Percentiles rank a stretch among this genome's conserved stretches.
Evolutionary conservation across 805 yeast genomes (phyloP).

Genomic region (Komagataella phaffii): DNA sequence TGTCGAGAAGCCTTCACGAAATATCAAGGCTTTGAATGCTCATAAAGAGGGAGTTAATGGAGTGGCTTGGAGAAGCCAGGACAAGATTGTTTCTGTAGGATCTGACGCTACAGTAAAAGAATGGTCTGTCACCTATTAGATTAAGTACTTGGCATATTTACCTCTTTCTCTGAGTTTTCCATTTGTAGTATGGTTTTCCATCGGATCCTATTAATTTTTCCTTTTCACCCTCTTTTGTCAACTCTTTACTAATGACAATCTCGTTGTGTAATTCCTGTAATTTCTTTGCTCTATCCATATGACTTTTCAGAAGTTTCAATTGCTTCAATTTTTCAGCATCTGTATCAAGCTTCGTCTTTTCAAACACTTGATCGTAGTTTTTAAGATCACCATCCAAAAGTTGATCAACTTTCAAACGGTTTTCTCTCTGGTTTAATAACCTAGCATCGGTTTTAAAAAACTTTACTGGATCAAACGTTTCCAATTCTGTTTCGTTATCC

Average conservation of each 20-base stretch:
- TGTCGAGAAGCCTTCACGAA: slow-evolving; percentile 65
- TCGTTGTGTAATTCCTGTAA: slow-evolving; percentile 54
- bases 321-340: slow-evolving; percentile 45
- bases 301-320: slow-evolving; percentile 43
- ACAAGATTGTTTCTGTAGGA: slow-evolving; percentile 55
- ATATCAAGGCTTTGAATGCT: slow-evolving; percentile 59
- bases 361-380: slow-evolving; percentile 5
- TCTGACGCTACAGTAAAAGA: slow-evolving; percentile 67
- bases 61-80: slow-evolving; percentile 50
- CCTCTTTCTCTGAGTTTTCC: slow-evolving; percentile 69
- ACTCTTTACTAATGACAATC: slow-evolving; percentile 69
- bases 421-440: slow-evolving; percentile 51
- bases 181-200: slow-evolving; percentile 66
- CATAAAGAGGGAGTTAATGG: slow-evolving; percentile 81
- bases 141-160: slow-evolving; percentile 9
- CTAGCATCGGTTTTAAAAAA: slow-evolving; percentile 60
- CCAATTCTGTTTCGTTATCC: slow-evolving; percentile 41
- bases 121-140: slow-evolving; percentile 36
- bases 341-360: slow-evolving; percentile 16
- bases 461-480: slow-evolving; percentile 46
- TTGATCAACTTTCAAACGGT: slow-evolving; percentile 54
- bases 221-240: slow-evolving; percentile 84
- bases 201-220: slow-evolving; percentile 54
- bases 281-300: slow-evolving; percentile 59
- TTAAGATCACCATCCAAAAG: slow-evolving; percentile 24